Percentiles rank a stretch among this genome's conserved stretches.
These are phyloP conservation scores for Atkinsonella hypoxylon DNA, from an alignment of 2,329 filamentous ascomycete species.

Conservation along the genomic window DNA sequence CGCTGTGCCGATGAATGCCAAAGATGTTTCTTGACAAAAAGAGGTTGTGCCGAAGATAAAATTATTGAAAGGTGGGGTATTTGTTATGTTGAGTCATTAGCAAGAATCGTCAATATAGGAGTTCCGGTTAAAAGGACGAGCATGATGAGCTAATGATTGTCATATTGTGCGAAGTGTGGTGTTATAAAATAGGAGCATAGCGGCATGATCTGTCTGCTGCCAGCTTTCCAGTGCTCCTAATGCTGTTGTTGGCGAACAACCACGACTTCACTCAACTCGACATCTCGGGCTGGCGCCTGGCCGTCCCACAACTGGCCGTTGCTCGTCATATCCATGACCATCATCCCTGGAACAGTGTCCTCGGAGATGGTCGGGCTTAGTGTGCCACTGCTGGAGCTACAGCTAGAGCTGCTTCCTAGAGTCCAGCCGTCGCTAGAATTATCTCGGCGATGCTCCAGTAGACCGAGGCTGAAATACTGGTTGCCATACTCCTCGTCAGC, in stretches of 20 bases:
- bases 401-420: slow-evolving; percentile 67
- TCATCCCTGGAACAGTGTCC: slow-evolving; percentile 24
- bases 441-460: slow-evolving; percentile 29
- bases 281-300: slow-evolving; percentile 24
- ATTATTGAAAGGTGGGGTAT: slow-evolving; percentile 6
- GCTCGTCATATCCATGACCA: slow-evolving; percentile 23
- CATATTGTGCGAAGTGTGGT: background rate
- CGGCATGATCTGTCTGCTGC: background rate
- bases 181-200: background rate
- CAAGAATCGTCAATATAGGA: slow-evolving; percentile 5
- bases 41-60: slow-evolving; percentile 21
- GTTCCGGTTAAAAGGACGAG: slow-evolving; percentile 4
- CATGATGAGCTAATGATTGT: slow-evolving; percentile 2
- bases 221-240: background rate
- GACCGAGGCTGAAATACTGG: slow-evolving; percentile 33
- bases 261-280: slow-evolving; percentile 34
- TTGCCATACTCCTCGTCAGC: slow-evolving; percentile 35
- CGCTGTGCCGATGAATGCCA: slow-evolving; percentile 30
- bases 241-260: slow-evolving; percentile 23
- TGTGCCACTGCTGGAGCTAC: slow-evolving; percentile 35
- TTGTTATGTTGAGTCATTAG: slow-evolving; percentile 16
- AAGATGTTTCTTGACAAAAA: slow-evolving; percentile 19
- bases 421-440: slow-evolving; percentile 80
- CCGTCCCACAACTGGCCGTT: slow-evolving; percentile 28
- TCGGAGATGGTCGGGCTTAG: slow-evolving; percentile 37